phyloP scores from a whole-genome alignment of 306 rosid species.

The Sicyos edulis region DNA sequence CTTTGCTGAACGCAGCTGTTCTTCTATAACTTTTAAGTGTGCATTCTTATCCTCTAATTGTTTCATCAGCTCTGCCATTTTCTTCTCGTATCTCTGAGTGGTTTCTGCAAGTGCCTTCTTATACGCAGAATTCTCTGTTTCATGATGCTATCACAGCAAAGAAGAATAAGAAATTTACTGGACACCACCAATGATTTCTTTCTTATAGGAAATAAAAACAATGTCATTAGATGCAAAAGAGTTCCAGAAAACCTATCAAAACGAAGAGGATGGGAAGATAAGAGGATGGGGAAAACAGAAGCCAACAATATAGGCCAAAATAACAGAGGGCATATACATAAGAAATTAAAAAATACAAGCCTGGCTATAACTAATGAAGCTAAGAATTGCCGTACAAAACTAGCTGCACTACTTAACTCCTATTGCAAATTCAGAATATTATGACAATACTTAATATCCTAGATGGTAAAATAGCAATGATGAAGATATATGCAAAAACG shows the following conservation, averaged over 20 bases:
- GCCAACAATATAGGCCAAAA: too few relatives aligned
- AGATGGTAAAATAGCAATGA: constrained; percentile 3
- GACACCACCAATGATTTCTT: neutral
- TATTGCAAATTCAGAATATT: neutral
- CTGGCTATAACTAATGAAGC: too few relatives aligned
- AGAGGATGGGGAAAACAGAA: too few relatives aligned
- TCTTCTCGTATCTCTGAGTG: constrained; percentile 43
- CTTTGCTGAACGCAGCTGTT: constrained; percentile 42
- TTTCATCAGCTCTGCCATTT: constrained; percentile 36
- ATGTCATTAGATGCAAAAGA: too few relatives aligned
- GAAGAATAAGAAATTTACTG: constrained; percentile 11
- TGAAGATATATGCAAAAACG: constrained; percentile 3
- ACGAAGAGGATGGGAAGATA: too few relatives aligned
- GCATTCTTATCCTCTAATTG: constrained; percentile 38
- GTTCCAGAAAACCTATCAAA: too few relatives aligned
- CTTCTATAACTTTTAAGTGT: constrained; percentile 28
- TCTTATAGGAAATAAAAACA: too few relatives aligned
- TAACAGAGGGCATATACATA: too few relatives aligned
- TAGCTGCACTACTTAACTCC: neutral
- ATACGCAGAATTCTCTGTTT: constrained; percentile 35
- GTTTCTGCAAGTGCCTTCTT: constrained; percentile 40
- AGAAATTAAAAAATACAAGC: too few relatives aligned
- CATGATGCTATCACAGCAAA: constrained; percentile 32
- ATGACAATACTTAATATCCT: neutral
- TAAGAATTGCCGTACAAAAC: neutral